Evolutionary conservation across 2,329 filamentous ascomycete species (phyloP), one percentile per base, ranked within the genome.

Genomic region (Aspergillus persii): DNA sequence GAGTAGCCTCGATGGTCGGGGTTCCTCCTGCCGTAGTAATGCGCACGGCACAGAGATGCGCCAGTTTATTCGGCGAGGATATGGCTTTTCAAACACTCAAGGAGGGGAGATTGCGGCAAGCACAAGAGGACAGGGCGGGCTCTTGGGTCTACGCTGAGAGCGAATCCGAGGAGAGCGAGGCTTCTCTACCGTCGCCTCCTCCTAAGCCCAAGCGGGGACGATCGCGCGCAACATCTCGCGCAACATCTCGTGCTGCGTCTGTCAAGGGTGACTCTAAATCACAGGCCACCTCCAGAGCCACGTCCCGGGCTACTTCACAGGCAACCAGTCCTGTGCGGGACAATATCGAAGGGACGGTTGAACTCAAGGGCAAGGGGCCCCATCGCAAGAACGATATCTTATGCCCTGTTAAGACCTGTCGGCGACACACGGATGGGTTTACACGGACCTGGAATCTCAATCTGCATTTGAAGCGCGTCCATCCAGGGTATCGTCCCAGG

Each of bases 1-100:
- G 90, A 0, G 82, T 92, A 0, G 94, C 94, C 2, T 84, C 90
- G 0, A 77, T 96, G 53, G 84, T 84, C 2, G 91, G 90, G 0
- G 93, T 92, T 75, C 79, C 89, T 1, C 74, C 80, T 0, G 74
- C 78, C 1, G 89, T 87, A 0, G 76, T 97, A 11, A 83, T 86
- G 54, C 84, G 90, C 31, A 84, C 92, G 0, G 84, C 89, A 2
- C 81, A 87, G 68, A 84, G 94, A 52, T 98, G 93, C 68, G 85
- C 89, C 2, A 79, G 84, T 50, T 78, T 96, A 0, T 96, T 97
- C 66, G 84, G 83, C 0, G 85, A 95, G 74, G 79, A 83, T 27
- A 92, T 95, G 84, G 76, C 79, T 2, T 81, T 92, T 58, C 80
- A 83, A 27, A 84, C 80, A 0, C 76, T 91, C 27, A 67, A 78